A percentile compares a stretch with the other conserved stretches of the same genome.
phyloP scores from a whole-genome alignment of 2,329 filamentous ascomycete genomes.

The Monilinia fructigena region DNA sequence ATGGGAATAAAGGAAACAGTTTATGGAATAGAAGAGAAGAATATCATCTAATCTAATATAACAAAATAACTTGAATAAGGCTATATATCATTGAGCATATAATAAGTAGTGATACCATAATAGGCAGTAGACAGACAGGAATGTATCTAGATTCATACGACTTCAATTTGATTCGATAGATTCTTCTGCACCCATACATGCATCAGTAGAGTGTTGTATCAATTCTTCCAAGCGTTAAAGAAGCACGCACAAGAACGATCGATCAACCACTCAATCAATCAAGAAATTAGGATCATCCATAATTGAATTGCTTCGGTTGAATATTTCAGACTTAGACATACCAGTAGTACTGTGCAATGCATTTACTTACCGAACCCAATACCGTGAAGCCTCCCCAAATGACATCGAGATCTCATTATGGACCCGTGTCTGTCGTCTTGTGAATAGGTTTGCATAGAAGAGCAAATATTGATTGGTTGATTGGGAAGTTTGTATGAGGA shows the following conservation, averaged over 20 bases:
- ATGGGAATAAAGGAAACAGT: conserved; percentile 1
- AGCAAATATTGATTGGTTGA: conserved; percentile 2
- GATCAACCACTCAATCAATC: neutral
- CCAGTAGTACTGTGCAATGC: neutral
- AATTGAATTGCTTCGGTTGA: neutral
- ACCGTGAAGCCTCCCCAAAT: neutral
- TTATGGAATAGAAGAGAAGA: neutral
- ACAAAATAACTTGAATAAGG: neutral
- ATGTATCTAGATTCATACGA: conserved; percentile 6
- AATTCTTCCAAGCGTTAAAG: conserved; percentile 3
- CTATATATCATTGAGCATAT: neutral
- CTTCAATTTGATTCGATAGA: conserved; percentile 5
- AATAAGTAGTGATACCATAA: neutral
- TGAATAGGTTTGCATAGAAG: neutral
- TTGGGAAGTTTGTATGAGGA: conserved; percentile 1
- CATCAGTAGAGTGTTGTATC: neutral
- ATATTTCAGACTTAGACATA: conserved; percentile 12
- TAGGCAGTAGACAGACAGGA: neutral
- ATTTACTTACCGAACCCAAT: conserved; percentile 8
- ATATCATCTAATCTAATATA: neutral
- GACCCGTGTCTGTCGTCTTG: neutral
- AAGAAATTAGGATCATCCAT: neutral
- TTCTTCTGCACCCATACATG: neutral
- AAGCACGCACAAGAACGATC: conserved; percentile 4
- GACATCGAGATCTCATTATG: conserved; percentile 15